Evolutionary conservation across 2,329 filamentous ascomycete genomes (phyloP).

Genomic region (Diaporthe citrichinensis): DNA sequence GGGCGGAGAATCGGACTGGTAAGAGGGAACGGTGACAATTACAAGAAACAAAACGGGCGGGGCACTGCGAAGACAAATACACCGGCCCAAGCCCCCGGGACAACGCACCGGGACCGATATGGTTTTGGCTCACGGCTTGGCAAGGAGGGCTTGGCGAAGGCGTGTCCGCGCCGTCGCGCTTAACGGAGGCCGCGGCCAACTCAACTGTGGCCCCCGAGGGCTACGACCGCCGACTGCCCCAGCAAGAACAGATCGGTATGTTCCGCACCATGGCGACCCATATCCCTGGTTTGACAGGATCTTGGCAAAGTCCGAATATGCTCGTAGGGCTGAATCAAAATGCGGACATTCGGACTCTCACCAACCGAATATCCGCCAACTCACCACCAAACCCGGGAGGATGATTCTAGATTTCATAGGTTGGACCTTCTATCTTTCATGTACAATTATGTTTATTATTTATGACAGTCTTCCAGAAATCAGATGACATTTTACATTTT

Average conservation of each 20-base stretch:
- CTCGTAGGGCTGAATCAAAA: conserved; percentile 68
- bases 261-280: neutral
- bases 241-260: neutral
- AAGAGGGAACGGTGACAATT: neutral
- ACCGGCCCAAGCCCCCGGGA: too few species aligned
- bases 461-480: too few species aligned
- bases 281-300: neutral
- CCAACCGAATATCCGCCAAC: conserved; percentile 55
- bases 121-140: neutral
- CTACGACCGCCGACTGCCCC: conserved; percentile 56
- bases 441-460: too few species aligned
- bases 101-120: neutral
- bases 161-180: neutral
- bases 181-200: neutral
- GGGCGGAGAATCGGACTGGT: neutral
- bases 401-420: too few species aligned
- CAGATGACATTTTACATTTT: too few species aligned
- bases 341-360: conserved; percentile 49
- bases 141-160: neutral
- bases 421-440: too few species aligned
- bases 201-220: conserved; percentile 55
- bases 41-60: neutral
- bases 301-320: neutral
- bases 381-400: conserved; percentile 57
- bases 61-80: too few species aligned